Conservation (phyloP, 164 flowering plant species). For the Akebia trifoliata region DNA sequence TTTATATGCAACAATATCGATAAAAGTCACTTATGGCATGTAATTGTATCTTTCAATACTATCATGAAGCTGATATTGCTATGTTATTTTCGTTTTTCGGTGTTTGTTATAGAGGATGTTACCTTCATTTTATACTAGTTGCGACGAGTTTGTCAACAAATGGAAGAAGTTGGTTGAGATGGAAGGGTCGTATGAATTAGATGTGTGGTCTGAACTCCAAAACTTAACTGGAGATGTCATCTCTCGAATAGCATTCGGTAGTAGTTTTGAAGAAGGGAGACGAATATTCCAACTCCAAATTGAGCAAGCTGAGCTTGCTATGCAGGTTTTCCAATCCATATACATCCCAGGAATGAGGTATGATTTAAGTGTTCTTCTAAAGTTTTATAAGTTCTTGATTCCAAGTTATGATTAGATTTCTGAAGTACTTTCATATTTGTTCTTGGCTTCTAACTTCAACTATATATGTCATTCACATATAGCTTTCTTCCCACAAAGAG, state of each 20-base stretch:
- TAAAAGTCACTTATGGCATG: background rate
- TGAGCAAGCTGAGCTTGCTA: conserved; percentile 22
- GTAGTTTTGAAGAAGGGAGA: conserved; percentile 41
- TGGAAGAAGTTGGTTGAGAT: conserved; percentile 23
- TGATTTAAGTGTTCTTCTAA: background rate
- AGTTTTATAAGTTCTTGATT: background rate
- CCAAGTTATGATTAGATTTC: background rate
- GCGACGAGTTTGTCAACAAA: conserved; percentile 18
- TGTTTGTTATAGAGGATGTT: conserved; percentile 24
- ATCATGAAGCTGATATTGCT: background rate
- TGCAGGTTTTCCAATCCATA: conserved; percentile 12
- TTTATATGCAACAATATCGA: background rate
- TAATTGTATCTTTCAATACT: background rate
- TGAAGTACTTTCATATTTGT: background rate
- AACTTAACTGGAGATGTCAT: conserved; percentile 34
- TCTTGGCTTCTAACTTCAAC: background rate
- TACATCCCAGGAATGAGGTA: conserved; percentile 46
- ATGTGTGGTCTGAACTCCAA: conserved; percentile 29
- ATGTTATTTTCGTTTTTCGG: background rate
- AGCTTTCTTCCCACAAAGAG: conserved; percentile 25
- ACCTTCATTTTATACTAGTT: conserved; percentile 24
- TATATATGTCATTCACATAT: background rate
- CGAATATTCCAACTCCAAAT: conserved; percentile 32
- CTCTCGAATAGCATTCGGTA: conserved; percentile 44
- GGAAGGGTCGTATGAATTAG: conserved; percentile 23